Evolutionary conservation across 768 basidiomycete genomes (phyloP).

Genomic region (Chlorophyllum brunneum): DNA sequence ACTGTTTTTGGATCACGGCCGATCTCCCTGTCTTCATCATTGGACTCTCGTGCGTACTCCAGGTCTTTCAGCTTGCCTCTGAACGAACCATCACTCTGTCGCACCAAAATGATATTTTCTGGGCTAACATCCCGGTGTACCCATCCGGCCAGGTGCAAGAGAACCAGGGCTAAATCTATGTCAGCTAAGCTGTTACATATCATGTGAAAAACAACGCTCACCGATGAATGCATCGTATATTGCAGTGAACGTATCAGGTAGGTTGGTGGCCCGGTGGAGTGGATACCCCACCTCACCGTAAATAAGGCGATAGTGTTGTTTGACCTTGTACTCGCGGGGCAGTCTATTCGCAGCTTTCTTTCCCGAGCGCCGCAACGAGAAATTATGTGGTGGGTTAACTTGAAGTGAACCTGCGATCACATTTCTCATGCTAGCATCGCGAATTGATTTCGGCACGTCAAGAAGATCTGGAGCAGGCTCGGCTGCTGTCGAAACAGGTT

Average conservation of each 20-base stretch:
- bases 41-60: slow-evolving; percentile 11
- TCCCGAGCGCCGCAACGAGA: no score
- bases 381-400: no score
- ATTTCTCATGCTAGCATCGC: background rate
- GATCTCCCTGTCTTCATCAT: background rate
- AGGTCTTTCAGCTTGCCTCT: slow-evolving; percentile 7
- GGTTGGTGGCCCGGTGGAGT: slow-evolving; percentile 27
- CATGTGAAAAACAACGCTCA: background rate
- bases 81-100: background rate
- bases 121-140: slow-evolving; percentile 10
- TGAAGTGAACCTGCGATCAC: no score
- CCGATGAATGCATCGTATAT: background rate
- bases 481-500: background rate
- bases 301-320: background rate
- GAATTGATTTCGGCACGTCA: background rate
- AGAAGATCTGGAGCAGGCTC: background rate
- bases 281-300: slow-evolving; percentile 1
- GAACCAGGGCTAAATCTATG: background rate
- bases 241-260: background rate
- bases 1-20: slow-evolving; percentile 7
- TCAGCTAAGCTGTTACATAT: background rate
- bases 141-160: slow-evolving; percentile 11
- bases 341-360: no score
- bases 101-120: slow-evolving; percentile 9
- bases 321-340: background rate